Evolutionary conservation across 768 basidiomycete genomes (phyloP).

Genomic region (Tephrocybe sp.): DNA sequence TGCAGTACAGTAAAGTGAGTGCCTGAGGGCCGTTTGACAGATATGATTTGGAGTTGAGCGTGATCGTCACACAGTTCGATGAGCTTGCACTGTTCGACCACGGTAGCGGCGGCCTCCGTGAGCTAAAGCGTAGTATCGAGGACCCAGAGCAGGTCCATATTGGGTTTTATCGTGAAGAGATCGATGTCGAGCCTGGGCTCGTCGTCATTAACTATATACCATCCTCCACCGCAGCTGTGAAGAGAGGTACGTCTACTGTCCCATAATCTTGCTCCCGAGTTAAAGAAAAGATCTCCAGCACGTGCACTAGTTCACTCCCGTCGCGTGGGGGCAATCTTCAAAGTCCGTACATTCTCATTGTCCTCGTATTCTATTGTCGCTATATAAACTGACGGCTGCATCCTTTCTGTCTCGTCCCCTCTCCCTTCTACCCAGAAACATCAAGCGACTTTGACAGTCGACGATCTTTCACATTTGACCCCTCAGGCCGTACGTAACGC

Average conservation of each 20-base stretch:
- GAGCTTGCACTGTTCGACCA: constrained; percentile 38
- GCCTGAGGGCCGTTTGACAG: not conserved
- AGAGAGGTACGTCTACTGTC: constrained; percentile 25
- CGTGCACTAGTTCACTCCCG: constrained; percentile 47
- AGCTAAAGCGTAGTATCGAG: constrained; percentile 42
- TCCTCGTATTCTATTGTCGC: constrained; percentile 14
- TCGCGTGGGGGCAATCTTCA: constrained; percentile 43
- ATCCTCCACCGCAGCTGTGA: constrained; percentile 34
- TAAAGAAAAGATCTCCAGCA: constrained; percentile 27
- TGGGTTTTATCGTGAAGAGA: constrained; percentile 45
- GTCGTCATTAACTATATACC: constrained; percentile 46
- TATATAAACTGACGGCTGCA: constrained; percentile 9
- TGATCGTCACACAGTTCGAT: constrained; percentile 27
- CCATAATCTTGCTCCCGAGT: not conserved
- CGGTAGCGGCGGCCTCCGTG: constrained; percentile 40
- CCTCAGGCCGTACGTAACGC: constrained; percentile 36
- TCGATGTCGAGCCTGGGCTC: constrained; percentile 34
- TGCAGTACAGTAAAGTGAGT: constrained; percentile 22
- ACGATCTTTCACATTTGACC: constrained; percentile 43
- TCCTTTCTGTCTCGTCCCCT: constrained; percentile 18
- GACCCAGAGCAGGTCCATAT: constrained; percentile 38
- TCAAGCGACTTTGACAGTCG: constrained; percentile 44
- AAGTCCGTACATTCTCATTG: constrained; percentile 31
- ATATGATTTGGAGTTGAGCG: constrained; percentile 11
- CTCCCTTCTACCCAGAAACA: constrained; percentile 32